Conservation (phyloP, 768 basidiomycete genomes). For the Porphyrellus cyaneotinctus region DNA sequence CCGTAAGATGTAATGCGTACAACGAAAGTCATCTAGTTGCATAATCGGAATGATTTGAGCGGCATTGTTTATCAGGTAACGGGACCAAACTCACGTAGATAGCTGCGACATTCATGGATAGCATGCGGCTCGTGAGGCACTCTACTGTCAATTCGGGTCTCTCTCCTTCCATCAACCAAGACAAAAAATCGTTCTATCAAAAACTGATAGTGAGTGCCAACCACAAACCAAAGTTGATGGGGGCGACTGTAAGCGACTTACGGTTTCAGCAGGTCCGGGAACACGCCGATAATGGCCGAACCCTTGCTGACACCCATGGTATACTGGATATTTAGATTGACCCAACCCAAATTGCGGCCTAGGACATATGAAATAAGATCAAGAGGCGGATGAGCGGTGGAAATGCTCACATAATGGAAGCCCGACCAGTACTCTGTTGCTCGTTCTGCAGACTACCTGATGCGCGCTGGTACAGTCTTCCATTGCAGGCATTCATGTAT, state of each 20-base stretch:
- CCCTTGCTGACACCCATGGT: constrained; percentile 24
- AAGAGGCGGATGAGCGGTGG: background rate
- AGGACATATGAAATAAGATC: background rate
- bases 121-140: constrained; percentile 21
- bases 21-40: constrained; percentile 14
- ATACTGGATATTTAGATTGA: constrained; percentile 29
- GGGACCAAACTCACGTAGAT: constrained; percentile 19
- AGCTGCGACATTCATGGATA: constrained; percentile 16
- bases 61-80: no score
- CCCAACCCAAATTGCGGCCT: constrained; percentile 39
- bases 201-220: background rate
- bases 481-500: constrained; percentile 21
- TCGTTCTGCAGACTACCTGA: constrained; percentile 37
- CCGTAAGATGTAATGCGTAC: constrained; percentile 1
- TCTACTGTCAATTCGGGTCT: constrained; percentile 14
- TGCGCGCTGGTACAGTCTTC: constrained; percentile 28
- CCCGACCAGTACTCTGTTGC: constrained; percentile 48
- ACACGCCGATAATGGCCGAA: no score
- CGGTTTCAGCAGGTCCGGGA: no score
- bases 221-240: background rate
- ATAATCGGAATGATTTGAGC: background rate
- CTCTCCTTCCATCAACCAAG: constrained; percentile 30
- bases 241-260: background rate
- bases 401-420: constrained; percentile 38
- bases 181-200: constrained; percentile 31